Base-by-base conservation (phyloP, 805 yeast genomes). In the Sugiyamaella lignohabitans region DNA sequence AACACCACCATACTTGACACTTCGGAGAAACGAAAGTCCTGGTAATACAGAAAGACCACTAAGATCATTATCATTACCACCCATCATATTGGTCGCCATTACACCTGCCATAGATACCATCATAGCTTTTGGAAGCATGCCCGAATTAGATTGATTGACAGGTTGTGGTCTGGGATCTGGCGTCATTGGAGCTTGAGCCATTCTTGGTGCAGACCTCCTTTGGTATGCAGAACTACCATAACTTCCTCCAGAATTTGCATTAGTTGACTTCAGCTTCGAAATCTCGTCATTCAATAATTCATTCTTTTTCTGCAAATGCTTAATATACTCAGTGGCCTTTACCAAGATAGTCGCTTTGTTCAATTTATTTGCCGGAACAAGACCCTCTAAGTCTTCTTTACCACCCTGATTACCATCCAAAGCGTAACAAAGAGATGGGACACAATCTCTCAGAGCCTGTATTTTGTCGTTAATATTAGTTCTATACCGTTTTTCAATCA, bases 401-500 rank as follows among this genome's bases (percentile, higher is more conserved):
- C 69, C 64, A 39, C 77, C 72, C 32, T 53, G 46, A 14, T 78
- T 69, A 5, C 70, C 64, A 39, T 77, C 72, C 30, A 53, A 46
- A 14, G 78, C 70, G 5, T 82, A 82, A 34, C 82, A 78, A 44
- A 86, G 69, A 2, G 93, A 67, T 2, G 95, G 95, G 16, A 86
- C 94, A 2, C 87, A 82, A 55, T 84, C 84, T 59, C 87, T 70
- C 27, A 85, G 72, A 38, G 80, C 82, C 29, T 76, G 54, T 40
- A 85, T 84, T 61, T 80, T 82, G 45, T 82, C 71, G 58, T 84
- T 85, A 54, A 85, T 82, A 58, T 85, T 84, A 18, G 85, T 81
- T 55, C 94, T 66, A 64, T 86, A 86, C 59, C 83, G 80, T 65
- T 84, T 84, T 60, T 86, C 94, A 54, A 85, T 81, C 71, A 83